Base-by-base conservation (phyloP, 352 stramenopile species). In the Thalassiosira mediterranea region DNA sequence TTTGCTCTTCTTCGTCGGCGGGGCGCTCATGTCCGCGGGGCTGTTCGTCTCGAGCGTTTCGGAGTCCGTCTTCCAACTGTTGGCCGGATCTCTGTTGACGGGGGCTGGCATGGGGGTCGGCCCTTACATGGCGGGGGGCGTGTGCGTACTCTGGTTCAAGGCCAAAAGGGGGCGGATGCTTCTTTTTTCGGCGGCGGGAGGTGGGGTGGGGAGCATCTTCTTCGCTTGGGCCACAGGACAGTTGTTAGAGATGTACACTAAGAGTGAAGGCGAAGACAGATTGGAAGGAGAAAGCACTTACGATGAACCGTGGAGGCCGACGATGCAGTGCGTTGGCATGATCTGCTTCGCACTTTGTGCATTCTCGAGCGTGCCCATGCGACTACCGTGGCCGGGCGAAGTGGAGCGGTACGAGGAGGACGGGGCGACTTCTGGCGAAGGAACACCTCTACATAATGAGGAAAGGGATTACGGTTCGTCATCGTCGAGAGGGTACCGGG, bases 401-500 rank as follows among this genome's bases (percentile, higher is more conserved):
- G 58, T 67, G n/a, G 58, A 67, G 17, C 42, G 46, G 26, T 25
- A 67, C 23, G 58, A 67, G 31, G 31, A 17, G 26, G 58, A 11
- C 11, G 28, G 17, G 23, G 19, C n/a, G 17, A 56, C 47, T 15
- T 37, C 0, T 23, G 17, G 4, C 32, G 46, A 28, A 15, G 15
- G 8, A 25, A 29, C 32, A 7, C 0, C 13, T n/a, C 2, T 26
- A 34, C 19, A 37, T 32, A 8, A 11, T 11, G 34, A 23, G 13
- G 2, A 26, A 19, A 5, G n/a, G 44, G 34, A 23, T n/a, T 56
- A 56, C 19, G 47, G 47, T 17, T 56, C 47, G n/a, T n/a, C n/a
- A n/a, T n/a, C n/a, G n/a, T n/a, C n/a, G n/a, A n/a, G n/a, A n/a
- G n/a, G n/a, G n/a, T n/a, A n/a, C n/a, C n/a, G n/a, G n/a, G n/a